phyloP scores from a whole-genome alignment of 441 rosid genomes.

The Aleurites moluccanus region DNA sequence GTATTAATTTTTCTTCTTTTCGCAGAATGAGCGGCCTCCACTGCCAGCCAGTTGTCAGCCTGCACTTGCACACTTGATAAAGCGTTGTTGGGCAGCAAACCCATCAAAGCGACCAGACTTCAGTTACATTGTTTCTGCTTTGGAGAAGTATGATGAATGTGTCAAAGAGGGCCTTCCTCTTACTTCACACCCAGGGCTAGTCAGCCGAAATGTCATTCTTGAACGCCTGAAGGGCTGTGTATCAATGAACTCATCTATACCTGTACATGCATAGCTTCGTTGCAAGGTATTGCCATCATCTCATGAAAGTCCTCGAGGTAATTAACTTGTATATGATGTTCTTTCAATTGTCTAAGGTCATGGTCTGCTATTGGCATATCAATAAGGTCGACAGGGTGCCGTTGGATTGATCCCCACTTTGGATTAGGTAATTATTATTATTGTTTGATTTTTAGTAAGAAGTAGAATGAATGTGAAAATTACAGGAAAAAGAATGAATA shows the following conservation, averaged over 20 bases:
- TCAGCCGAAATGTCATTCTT: conserved; percentile 57
- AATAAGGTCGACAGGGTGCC: not conserved
- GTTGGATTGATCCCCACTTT: not conserved
- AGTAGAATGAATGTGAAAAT: not conserved
- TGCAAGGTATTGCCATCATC: conserved; percentile 24
- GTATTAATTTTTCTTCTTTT: conserved; percentile 10
- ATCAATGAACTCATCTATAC: conserved; percentile 63
- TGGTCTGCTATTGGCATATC: conserved; percentile 24
- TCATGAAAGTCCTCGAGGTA: not conserved
- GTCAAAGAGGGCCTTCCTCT: conserved; percentile 88
- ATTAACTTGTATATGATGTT: conserved; percentile 33
- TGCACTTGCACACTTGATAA: conserved; percentile 78
- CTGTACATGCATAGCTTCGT: conserved; percentile 65
- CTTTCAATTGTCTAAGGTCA: conserved; percentile 21
- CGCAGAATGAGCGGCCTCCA: conserved; percentile 90
- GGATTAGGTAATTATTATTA: conserved; percentile 3
- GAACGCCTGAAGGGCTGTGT: conserved; percentile 77
- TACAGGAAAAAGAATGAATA: not conserved
- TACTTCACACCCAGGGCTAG: conserved; percentile 65
- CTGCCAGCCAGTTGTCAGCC: conserved; percentile 93
- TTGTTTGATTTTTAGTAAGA: not conserved
- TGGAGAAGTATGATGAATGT: conserved; percentile 84
- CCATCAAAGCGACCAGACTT: conserved; percentile 91
- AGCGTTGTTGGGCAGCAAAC: conserved; percentile 85
- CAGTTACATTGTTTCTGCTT: conserved; percentile 71